Base-by-base conservation (phyloP, 2,329 filamentous ascomycete species). In the Penicillium sp. region DNA sequence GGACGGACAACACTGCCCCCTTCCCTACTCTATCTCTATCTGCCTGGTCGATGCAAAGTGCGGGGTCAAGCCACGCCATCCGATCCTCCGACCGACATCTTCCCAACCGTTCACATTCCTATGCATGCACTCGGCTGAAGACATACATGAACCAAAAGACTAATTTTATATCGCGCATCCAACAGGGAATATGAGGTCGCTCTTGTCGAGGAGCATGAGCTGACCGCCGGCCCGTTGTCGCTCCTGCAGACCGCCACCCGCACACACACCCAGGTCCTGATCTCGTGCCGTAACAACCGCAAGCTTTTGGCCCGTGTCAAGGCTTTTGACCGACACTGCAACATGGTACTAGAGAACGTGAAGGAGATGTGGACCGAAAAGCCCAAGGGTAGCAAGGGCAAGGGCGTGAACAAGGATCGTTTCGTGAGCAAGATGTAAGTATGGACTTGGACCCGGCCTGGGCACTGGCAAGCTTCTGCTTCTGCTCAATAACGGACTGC, bases 361-460 rank as follows among this genome's bases (percentile, higher is more conserved):
- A 94, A 94, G 77, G 93, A 98, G 74, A 97, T 98, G 91, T 98
- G 93, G 93, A 96, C 90, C 7, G 93, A 98, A 73, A 93, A 86
- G 40, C 89, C 91, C 33, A 77, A 87, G 60, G 82, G 86, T 15
- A 84, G 83, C 52, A 91, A 91, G 53, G 93, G 91, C 75, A 90
- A 89, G 72, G 90, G 90, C 40, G 87, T 97, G 48, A 98, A 98
- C 75, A 96, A 97, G 80, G 93, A 98, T 70, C 78, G 93, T 28
- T 96, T 96, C 70, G 93, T 97, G 61, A 94, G 87, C 78, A 96
- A 96, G 75, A 91, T 96, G 90, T 90, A 66, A 54, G 82, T 78
- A 26, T n/a, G 14, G 30, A 20, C 16, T 7, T 11, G 30, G 10
- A 21, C 17, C 26, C 17, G 27, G 10, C n/a, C n/a, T n/a, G n/a